These are phyloP conservation scores for Fusarium decemcellulare DNA, from an alignment of 2,329 filamentous ascomycete genomes.

Conservation along the genomic window DNA sequence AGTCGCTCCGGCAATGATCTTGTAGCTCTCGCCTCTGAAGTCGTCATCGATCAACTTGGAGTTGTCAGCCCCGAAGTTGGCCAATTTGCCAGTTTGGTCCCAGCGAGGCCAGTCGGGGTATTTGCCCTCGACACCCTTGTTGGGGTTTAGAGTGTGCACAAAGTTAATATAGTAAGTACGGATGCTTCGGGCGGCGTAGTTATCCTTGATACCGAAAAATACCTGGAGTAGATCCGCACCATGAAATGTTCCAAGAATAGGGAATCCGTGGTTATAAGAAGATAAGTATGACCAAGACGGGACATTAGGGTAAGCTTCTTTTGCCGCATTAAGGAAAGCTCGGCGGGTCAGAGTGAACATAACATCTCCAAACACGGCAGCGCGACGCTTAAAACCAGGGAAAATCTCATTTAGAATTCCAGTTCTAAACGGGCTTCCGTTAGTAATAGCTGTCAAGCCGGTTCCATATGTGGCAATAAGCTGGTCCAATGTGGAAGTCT, in stretches of 20 bases:
- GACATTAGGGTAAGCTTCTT: background rate
- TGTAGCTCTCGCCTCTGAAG: background rate
- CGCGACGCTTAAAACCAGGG: background rate
- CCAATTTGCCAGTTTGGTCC: background rate
- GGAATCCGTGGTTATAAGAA: background rate
- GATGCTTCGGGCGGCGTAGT: background rate
- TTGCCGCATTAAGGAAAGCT: background rate
- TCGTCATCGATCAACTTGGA: background rate
- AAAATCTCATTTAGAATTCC: background rate
- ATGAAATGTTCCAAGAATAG: background rate
- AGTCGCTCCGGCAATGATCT: too few relatives aligned
- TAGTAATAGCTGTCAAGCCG: background rate
- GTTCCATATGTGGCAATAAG: background rate
- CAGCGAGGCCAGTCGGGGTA: background rate
- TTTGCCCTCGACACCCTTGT: background rate
- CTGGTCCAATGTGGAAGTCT: background rate
- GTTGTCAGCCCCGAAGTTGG: background rate
- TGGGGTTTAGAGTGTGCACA: background rate
- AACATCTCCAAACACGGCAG: background rate
- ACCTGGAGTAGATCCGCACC: background rate
- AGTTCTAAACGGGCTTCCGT: background rate
- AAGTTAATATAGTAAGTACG: background rate
- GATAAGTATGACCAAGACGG: background rate
- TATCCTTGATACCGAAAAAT: background rate
- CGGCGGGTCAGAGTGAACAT: background rate